Conservation (phyloP, 345 rosid genomes). For the Corymbia maculata region DNA sequence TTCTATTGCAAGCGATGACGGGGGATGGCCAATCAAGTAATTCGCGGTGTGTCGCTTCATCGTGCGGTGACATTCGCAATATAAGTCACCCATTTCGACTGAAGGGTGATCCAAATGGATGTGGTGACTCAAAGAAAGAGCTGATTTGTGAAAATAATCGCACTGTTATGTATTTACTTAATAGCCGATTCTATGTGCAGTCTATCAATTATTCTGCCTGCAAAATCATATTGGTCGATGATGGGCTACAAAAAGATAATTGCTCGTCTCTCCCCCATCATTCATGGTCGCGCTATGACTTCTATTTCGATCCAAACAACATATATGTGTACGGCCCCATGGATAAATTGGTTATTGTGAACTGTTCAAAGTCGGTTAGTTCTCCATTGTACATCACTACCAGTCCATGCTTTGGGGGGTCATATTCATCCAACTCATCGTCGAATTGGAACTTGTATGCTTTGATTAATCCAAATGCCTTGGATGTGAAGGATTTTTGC, state of each 20-base stretch:
- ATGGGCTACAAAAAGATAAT: neutral
- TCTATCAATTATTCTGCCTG: accelerated
- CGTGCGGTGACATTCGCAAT: neutral
- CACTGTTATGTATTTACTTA: accelerated
- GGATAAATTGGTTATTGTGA: neutral
- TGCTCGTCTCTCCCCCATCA: neutral
- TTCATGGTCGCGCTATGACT: accelerated
- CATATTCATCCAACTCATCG: too few relatives aligned
- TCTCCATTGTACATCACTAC: neutral
- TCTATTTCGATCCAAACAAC: too few relatives aligned
- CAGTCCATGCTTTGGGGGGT: neutral
- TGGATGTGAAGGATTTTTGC: neutral
- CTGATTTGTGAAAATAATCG: neutral
- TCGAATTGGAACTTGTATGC: neutral
- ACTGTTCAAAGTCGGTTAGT: neutral
- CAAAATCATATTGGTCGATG: accelerated
- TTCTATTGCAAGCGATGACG: too few relatives aligned
- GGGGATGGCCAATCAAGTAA: too few relatives aligned
- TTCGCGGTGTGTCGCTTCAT: too few relatives aligned
- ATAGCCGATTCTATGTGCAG: too few relatives aligned
- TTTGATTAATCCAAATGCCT: neutral
- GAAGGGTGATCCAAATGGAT: too few relatives aligned
- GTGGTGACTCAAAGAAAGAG: accelerated
- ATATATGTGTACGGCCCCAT: too few relatives aligned
- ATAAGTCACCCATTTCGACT: neutral